Conservation (phyloP, 805 yeast genomes). For the Clavispora vitiphila region DNA sequence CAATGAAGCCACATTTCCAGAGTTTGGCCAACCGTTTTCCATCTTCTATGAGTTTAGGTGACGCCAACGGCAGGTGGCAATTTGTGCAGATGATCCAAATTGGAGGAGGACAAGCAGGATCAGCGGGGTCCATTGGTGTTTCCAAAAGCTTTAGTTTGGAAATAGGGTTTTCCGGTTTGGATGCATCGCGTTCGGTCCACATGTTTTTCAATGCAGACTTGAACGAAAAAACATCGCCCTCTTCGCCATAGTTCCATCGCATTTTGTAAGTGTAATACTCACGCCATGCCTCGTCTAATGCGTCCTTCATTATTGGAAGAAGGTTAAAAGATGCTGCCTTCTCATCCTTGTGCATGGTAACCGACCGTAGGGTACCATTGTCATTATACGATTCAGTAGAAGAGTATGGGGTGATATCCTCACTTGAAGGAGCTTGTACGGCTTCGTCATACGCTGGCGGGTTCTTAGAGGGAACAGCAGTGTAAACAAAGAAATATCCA, state of each 20-base stretch:
- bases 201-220: conserved; percentile 52
- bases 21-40: conserved; percentile 53
- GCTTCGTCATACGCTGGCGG: conserved; percentile 55
- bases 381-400: conserved; percentile 6
- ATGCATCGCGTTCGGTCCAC: conserved; percentile 30
- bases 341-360: conserved; percentile 2
- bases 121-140: conserved; percentile 29
- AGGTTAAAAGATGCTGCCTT: conserved; percentile 27
- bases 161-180: neutral
- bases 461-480: conserved; percentile 57
- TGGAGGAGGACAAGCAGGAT: conserved; percentile 51
- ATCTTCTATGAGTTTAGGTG: conserved; percentile 53
- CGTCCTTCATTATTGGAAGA: conserved; percentile 45
- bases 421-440: neutral
- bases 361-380: conserved; percentile 4
- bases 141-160: conserved; percentile 15
- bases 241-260: conserved; percentile 60
- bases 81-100: conserved; percentile 66
- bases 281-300: conserved; percentile 69
- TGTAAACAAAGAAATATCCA: conserved; percentile 66
- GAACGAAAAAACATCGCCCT: conserved; percentile 60
- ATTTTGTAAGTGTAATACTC: conserved; percentile 54
- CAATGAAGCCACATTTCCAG: conserved; percentile 66
- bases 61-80: conserved; percentile 48
- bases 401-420: conserved; percentile 4